Percentiles rank a stretch among this genome's conserved stretches.
Evolutionary conservation across 1,284 basidiomycete genomes (phyloP).

Genomic region (Phenoliferia sp.): DNA sequence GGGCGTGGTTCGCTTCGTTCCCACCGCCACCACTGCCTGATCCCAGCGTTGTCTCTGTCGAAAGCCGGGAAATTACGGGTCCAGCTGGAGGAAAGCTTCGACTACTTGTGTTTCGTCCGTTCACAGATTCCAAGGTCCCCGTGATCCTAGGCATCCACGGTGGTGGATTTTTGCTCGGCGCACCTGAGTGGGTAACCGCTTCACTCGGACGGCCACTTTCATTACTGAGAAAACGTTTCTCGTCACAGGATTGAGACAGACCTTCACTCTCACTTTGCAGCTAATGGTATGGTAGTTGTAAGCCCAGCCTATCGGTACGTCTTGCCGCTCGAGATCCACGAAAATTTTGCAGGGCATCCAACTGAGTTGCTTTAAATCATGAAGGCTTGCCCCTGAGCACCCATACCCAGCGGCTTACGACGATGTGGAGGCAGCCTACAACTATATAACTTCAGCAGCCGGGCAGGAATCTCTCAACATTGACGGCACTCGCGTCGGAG

Average conservation of each 20-base stretch:
- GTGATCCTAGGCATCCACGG: neutral
- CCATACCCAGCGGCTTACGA: neutral
- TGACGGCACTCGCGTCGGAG: neutral
- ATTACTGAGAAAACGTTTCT: neutral
- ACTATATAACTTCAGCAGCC: neutral
- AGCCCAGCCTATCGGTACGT: neutral
- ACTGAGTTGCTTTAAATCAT: neutral
- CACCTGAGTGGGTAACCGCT: neutral
- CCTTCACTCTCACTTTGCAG: neutral
- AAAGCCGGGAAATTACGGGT: neutral
- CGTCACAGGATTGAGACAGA: neutral
- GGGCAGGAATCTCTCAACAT: neutral
- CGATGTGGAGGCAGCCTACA: neutral
- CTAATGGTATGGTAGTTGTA: neutral
- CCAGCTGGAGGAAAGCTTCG: neutral
- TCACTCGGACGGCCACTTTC: neutral
- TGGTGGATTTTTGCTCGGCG: neutral
- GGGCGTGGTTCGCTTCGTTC: neutral
- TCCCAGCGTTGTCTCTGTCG: neutral
- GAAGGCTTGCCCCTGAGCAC: neutral
- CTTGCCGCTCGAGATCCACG: neutral
- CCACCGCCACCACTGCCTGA: neutral
- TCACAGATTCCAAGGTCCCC: neutral
- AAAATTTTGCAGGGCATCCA: neutral
- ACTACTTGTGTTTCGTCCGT: neutral